Evolutionary conservation across 139 green algal species (phyloP), one percentile per base, ranked within the genome.

Genomic region (Chloropicon primus): DNA sequence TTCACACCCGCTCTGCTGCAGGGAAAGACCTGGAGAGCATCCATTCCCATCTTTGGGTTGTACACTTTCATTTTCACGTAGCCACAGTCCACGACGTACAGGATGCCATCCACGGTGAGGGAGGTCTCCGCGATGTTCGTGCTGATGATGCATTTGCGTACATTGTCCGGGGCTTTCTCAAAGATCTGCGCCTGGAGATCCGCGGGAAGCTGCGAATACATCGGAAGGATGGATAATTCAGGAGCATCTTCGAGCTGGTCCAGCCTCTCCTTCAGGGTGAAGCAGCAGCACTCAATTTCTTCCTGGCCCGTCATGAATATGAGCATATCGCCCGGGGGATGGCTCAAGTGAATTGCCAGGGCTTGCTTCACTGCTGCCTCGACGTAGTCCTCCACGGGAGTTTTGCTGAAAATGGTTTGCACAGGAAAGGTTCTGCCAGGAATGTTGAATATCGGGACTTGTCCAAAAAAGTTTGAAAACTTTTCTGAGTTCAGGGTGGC

Each of bases 281-380:
- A 97, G 85, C 93, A 97, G 0, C 90, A 94, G 3, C 90, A 87
- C 85, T 98, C 94, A 80, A 98, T 98, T 82, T 98, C 94, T 78
- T 98, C 94, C 82, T 96, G 92, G 1, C 93, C 94, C 0, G 95
- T 99, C 91, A 99, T 96, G 90, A 99, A 99, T 79, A 98, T 95
- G 27, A 99, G 90, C 85, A 99, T 97, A 86, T 99, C 95, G 0
- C 93, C 93, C 0, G 85, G 71, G 71, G 71, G 84, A 82, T 97
- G 90, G 0, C 90, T 86, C 71, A 98, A 80, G 87, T 99, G 94
- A 79, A 98, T 95, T 25, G 93, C 91, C 26, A 98, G 79, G 0
- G 92, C 93, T 84, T 97, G 93, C 87, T 98, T 98, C 1, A 98
- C 91, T 0, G 94, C 95, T 27, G 94, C 95, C 72, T 97, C 91